Evolutionary conservation across 1,284 basidiomycete genomes (phyloP).

Genomic region (Naganishia albida): DNA sequence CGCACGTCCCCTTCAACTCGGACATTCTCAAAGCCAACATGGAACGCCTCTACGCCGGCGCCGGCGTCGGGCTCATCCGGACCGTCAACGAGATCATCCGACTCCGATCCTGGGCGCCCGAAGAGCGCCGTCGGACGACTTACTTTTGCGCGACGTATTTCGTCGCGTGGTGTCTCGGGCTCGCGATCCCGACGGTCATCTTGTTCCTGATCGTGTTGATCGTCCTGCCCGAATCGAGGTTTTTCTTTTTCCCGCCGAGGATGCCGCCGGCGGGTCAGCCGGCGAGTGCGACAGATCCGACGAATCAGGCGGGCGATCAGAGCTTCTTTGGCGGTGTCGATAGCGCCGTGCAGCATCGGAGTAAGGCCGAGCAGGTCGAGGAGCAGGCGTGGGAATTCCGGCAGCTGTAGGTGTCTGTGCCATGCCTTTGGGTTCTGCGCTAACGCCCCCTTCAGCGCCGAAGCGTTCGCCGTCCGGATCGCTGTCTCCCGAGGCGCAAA

Average conservation of each 20-base stretch:
- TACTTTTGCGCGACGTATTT: constrained; percentile 57
- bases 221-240: constrained; percentile 56
- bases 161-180: constrained; percentile 55
- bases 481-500: constrained; percentile 44
- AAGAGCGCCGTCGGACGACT: constrained; percentile 57
- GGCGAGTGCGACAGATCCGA: constrained; percentile 54
- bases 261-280: constrained; percentile 51
- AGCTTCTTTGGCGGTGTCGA: constrained; percentile 51
- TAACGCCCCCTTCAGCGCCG: constrained; percentile 41
- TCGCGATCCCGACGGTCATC: constrained; percentile 54
- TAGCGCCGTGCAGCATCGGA: constrained; percentile 49
- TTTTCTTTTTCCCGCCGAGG: constrained; percentile 59
- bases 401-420: constrained; percentile 23
- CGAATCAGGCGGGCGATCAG: constrained; percentile 54
- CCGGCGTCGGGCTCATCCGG: constrained; percentile 56
- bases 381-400: constrained; percentile 55
- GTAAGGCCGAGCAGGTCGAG: constrained; percentile 54
- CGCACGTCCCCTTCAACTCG: constrained; percentile 53
- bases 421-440: not conserved
- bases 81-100: constrained; percentile 58
- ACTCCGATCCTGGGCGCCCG: constrained; percentile 58
- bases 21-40: constrained; percentile 57
- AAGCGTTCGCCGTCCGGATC: constrained; percentile 51
- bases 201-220: constrained; percentile 55
- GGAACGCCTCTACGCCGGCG: constrained; percentile 59